Percentiles rank a stretch among this genome's conserved stretches.
phyloP scores from a whole-genome alignment of 2,329 filamentous ascomycete species.

The Blastomyces gilchristii region DNA sequence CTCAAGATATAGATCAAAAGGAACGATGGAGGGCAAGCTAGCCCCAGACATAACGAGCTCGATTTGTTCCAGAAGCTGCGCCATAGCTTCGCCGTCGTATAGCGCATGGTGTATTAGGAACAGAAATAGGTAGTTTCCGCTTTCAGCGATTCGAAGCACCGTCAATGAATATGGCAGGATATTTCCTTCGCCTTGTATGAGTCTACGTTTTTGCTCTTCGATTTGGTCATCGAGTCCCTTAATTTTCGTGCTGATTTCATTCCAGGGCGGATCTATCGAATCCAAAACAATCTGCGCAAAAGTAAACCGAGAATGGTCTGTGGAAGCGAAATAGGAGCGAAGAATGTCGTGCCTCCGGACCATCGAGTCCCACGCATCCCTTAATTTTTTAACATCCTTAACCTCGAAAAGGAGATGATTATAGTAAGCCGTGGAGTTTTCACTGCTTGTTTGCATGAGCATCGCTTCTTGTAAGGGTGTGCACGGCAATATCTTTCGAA shows the following conservation, averaged over 20 bases:
- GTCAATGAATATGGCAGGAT: slow-evolving; percentile 24
- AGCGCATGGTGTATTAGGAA: slow-evolving; percentile 67
- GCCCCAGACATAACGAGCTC: slow-evolving; percentile 46
- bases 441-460: slow-evolving; percentile 50
- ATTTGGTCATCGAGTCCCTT: slow-evolving; percentile 29
- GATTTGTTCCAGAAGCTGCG: slow-evolving; percentile 58
- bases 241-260: slow-evolving; percentile 35
- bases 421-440: slow-evolving; percentile 49
- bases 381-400: slow-evolving; percentile 42
- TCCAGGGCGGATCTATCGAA: slow-evolving; percentile 37
- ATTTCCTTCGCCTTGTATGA: slow-evolving; percentile 19
- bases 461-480: slow-evolving; percentile 83
- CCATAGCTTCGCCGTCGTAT: slow-evolving; percentile 74
- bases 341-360: slow-evolving; percentile 62
- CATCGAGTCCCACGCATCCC: slow-evolving; percentile 53
- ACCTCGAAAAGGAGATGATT: slow-evolving; percentile 62
- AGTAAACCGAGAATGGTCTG: slow-evolving; percentile 49
- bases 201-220: slow-evolving; percentile 35
- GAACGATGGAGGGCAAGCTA: slow-evolving; percentile 40
- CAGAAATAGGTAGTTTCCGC: slow-evolving; percentile 20
- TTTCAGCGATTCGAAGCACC: slow-evolving; percentile 11
- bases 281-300: slow-evolving; percentile 63
- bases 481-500: slow-evolving; percentile 61
- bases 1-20: slow-evolving; percentile 55
- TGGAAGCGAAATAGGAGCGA: slow-evolving; percentile 63